Percentiles rank a stretch among this genome's conserved stretches.
phyloP scores from a whole-genome alignment of 257 asterid species.

The Avicennia marina region DNA sequence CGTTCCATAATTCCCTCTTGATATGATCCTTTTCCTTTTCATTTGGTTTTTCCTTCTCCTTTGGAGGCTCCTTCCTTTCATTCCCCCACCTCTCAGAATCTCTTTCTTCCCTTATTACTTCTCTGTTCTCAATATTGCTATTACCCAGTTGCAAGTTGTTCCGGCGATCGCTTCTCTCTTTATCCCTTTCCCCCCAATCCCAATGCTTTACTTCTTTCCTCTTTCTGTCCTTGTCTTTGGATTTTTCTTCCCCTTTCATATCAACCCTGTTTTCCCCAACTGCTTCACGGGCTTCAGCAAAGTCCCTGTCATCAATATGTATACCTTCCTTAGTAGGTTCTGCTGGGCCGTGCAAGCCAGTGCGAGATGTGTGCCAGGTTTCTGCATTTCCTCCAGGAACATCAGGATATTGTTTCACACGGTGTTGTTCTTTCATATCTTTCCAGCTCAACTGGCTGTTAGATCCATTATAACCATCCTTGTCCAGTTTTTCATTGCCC shows the following conservation, averaged over 20 bases:
- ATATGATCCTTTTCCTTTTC: constrained; percentile 67
- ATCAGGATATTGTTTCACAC: constrained; percentile 55
- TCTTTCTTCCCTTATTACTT: constrained; percentile 54
- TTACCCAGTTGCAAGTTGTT: constrained; percentile 46
- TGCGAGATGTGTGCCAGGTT: constrained; percentile 52
- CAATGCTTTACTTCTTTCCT: constrained; percentile 88
- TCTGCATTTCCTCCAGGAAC: constrained; percentile 49
- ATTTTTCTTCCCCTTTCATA: constrained; percentile 70
- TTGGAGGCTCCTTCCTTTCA: constrained; percentile 63
- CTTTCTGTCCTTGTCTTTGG: constrained; percentile 80
- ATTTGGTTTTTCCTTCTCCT: constrained; percentile 65
- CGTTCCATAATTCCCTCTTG: constrained; percentile 63
- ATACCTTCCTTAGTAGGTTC: constrained; percentile 61
- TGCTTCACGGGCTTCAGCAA: constrained; percentile 63
- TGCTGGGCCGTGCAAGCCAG: constrained; percentile 37
- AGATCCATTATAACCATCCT: constrained; percentile 51
- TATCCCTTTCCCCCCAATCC: constrained; percentile 92
- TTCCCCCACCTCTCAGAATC: constrained; percentile 74
- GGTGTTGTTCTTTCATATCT: constrained; percentile 57
- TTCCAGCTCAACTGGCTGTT: constrained; percentile 63
- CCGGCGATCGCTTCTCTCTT: constrained; percentile 75
- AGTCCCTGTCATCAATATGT: constrained; percentile 47
- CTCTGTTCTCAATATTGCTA: constrained; percentile 53
- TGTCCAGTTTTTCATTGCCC: constrained; percentile 56
- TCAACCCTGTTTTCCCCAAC: constrained; percentile 83